Evolutionary conservation across 768 basidiomycete genomes (phyloP), one percentile per base, ranked within the genome.

Genomic region (Hygrocybe coccinea): DNA sequence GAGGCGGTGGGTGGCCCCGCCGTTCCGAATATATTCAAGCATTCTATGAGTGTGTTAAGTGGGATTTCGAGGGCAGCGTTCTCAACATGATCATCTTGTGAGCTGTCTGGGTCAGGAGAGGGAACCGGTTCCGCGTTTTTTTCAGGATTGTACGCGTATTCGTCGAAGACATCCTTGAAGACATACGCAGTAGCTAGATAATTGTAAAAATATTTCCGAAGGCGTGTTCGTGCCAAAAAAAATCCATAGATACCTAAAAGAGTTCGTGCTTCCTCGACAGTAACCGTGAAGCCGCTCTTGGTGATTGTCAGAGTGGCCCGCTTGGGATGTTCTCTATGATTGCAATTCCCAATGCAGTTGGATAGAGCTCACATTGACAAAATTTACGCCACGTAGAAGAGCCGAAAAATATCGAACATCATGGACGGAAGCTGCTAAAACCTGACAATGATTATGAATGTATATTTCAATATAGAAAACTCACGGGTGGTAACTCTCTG

Each of bases 11-110:
- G 64, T 37, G 75, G 69, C 11, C 80, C 77, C 1, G 88, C 90
- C 10, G 92, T 89, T 25, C 95, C 95, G 63, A 95, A 97, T 54
- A 97, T 86, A 63, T 95, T 95, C 33, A 99, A 76, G 63, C 91
- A 94, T 60, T 97, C 93, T 57, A 97, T 80, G 50, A 97, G 72
- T 2, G 85, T 86, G 66, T 83, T 81, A 37, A 99, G 80, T 2
- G 88, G 87, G 54, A 99, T 79, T 68, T 95, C 91, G 63, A 97
- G 89, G 0, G 82, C 78, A 2, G 74, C 69, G 52, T 73, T 77
- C 21, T 74, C 69, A 9, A 52, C 56, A 17, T 61, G 60, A 11
- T 61, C 62, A 29, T 67, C 68, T 9, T 70, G 65, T 19, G 64
- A 65, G 41, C 62, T 55, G 55, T 68, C 64, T 7, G 69, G 68